Conservation (phyloP, 805 yeast genomes). For the Starmerella tilneyi region DNA sequence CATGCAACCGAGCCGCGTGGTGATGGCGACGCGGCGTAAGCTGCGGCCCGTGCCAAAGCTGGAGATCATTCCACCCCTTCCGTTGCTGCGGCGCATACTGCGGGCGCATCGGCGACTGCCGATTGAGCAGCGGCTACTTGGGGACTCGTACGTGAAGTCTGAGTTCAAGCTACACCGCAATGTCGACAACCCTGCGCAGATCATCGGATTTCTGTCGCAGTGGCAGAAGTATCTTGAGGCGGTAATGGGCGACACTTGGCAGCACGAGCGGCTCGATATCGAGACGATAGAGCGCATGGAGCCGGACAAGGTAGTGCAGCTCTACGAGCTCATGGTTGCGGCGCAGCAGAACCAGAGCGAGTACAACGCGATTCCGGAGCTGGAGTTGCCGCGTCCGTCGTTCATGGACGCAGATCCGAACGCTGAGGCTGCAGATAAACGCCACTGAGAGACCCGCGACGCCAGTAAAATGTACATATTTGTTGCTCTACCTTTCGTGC, state of each 20-base stretch:
- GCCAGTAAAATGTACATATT: too few relatives aligned
- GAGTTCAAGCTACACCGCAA: slow-evolving; percentile 79
- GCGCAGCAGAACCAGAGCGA: slow-evolving; percentile 33
- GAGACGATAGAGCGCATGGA: slow-evolving; percentile 69
- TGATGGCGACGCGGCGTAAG: slow-evolving; percentile 22
- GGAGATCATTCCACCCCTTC: slow-evolving; percentile 64
- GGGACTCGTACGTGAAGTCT: slow-evolving; percentile 78
- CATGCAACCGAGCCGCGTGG: slow-evolving; percentile 9
- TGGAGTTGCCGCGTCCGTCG: slow-evolving; percentile 9
- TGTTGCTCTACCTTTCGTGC: too few relatives aligned
- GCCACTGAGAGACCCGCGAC: too few relatives aligned
- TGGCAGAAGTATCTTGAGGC: slow-evolving; percentile 60
- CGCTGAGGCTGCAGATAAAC: too few relatives aligned
- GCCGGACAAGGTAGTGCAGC: slow-evolving; percentile 80
- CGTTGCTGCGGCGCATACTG: slow-evolving; percentile 65
- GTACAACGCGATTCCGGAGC: slow-evolving; percentile 29
- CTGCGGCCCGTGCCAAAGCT: slow-evolving; percentile 22
- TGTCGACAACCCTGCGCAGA: slow-evolving; percentile 82
- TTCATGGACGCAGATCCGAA: slow-evolving; percentile 6
- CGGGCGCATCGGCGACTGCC: slow-evolving; percentile 62
- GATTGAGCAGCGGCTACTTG: slow-evolving; percentile 62
- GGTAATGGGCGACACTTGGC: slow-evolving; percentile 47
- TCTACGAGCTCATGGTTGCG: slow-evolving; percentile 39
- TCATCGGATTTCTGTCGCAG: slow-evolving; percentile 82
- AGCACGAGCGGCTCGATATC: slow-evolving; percentile 49